These are phyloP conservation scores for Xerocomus amazonicus DNA, from an alignment of 1,284 basidiomycete genomes.

Conservation along the genomic window DNA sequence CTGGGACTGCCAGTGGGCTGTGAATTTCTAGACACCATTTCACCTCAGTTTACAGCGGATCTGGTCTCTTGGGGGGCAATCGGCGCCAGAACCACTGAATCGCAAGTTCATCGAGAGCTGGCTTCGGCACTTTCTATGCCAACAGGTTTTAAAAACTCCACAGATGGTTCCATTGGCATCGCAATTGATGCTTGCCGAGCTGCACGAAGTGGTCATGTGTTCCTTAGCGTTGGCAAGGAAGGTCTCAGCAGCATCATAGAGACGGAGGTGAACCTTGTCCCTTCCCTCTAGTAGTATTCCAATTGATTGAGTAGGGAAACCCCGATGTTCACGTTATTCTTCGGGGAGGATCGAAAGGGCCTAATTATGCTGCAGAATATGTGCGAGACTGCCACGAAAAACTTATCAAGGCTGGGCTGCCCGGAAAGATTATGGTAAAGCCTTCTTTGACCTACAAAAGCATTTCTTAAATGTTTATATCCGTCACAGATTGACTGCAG, in stretches of 20 bases:
- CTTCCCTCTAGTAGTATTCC: conserved; percentile 7
- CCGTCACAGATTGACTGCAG: conserved; percentile 82
- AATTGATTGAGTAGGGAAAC: conserved; percentile 57
- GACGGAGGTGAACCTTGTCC: conserved; percentile 55
- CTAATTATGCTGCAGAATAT: conserved; percentile 79
- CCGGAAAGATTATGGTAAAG: conserved; percentile 79
- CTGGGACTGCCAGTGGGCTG: conserved; percentile 85
- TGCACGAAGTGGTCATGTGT: conserved; percentile 83
- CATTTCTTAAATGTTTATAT: conserved; percentile 1
- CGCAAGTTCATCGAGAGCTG: conserved; percentile 91
- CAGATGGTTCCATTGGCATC: conserved; percentile 75
- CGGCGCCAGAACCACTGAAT: conserved; percentile 94
- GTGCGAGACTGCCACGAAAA: conserved; percentile 78
- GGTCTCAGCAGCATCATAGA: conserved; percentile 89
- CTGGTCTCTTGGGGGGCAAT: conserved; percentile 97
- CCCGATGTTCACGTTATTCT: conserved; percentile 91
- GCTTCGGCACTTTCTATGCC: conserved; percentile 86
- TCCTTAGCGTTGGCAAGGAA: conserved; percentile 91
- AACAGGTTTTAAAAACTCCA: conserved; percentile 80
- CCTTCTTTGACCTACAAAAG: not conserved
- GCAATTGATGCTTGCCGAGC: conserved; percentile 92
- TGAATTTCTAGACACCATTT: conserved; percentile 87
- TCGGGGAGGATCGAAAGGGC: conserved; percentile 81
- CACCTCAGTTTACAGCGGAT: conserved; percentile 95
- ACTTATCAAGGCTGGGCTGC: conserved; percentile 75